Base-by-base conservation (phyloP, 2,329 filamentous ascomycete species). In the Aspergillus sp. region DNA sequence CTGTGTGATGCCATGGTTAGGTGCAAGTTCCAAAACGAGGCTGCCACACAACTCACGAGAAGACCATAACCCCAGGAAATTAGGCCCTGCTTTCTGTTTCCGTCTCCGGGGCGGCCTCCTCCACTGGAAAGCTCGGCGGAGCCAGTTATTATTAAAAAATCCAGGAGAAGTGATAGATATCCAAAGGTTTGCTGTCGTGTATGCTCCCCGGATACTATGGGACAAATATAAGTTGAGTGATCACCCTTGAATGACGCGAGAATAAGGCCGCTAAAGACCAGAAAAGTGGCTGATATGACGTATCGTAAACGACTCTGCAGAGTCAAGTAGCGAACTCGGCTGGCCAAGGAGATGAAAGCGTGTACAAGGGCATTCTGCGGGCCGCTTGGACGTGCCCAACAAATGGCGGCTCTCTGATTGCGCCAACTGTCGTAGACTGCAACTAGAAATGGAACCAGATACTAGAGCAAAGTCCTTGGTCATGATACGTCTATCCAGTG, bases 181-280 rank as follows among this genome's bases (percentile, higher is more conserved):
- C 80, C 79, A 53, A 82, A 64, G 3, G 69, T 63, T 7, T 75
- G 78, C 7, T 82, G 67, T 9, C 70, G 67, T 54, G 70, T 64
- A 31, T 70, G 68, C 43, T 77, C 72, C 19, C 71, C 65, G 31
- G 76, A 73, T 1, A 73, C 68, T 11, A 77, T 70, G 2, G 82
- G 78, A 66, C 83, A 85, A 23, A 85, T 82, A 60, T 82, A 82
- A 3, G 81, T 83, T 17, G 82, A 83, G 46, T 71, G 67, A 17
- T 74, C 77, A 49, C 73, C 76, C 45, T 69, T 62, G 17, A 80
- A 71, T 1, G 71, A 70, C 15, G 76, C 66, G 6, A 74, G 72
- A 34, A 79, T 57, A 46, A 78, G 69, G 6, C 79, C 77, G 7
- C 79, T 77, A 7, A 78, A 48, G 31, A 75, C 72, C 4, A 83